Conservation (phyloP, 805 yeast genomes). For the Yarrowia alimentaria region DNA sequence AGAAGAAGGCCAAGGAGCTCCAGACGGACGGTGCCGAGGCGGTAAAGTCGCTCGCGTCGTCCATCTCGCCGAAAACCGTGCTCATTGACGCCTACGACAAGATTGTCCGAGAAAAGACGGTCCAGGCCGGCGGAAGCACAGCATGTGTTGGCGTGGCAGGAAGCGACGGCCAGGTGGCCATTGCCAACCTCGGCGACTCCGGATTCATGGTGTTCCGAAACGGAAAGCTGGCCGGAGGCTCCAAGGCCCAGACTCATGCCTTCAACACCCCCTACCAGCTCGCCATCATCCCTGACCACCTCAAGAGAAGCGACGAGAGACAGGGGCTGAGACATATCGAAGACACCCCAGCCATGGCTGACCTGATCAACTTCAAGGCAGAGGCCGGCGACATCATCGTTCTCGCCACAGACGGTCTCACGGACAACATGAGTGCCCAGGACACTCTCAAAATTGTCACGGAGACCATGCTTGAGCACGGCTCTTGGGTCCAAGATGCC, state of each 20-base stretch:
- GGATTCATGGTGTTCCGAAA: slow-evolving; percentile 86
- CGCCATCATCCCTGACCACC: slow-evolving; percentile 75
- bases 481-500: slow-evolving; percentile 38
- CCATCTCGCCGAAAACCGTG: slow-evolving; percentile 47
- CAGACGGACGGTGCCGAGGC: background rate
- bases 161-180: slow-evolving; percentile 52
- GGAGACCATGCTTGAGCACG: slow-evolving; percentile 47
- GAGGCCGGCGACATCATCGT: slow-evolving; percentile 71
- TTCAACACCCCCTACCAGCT: slow-evolving; percentile 92
- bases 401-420: slow-evolving; percentile 91
- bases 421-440: slow-evolving; percentile 73
- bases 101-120: slow-evolving; percentile 54
- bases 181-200: slow-evolving; percentile 90
- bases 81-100: slow-evolving; percentile 56
- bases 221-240: slow-evolving; percentile 57
- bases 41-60: slow-evolving; percentile 19
- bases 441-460: slow-evolving; percentile 69
- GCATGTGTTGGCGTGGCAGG: slow-evolving; percentile 74
- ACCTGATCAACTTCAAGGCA: slow-evolving; percentile 62
- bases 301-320: slow-evolving; percentile 45
- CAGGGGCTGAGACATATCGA: slow-evolving; percentile 52
- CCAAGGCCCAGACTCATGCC: slow-evolving; percentile 76
- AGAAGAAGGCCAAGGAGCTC: slow-evolving; percentile 38
- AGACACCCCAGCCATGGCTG: slow-evolving; percentile 69
- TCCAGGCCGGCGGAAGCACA: slow-evolving; percentile 90